These are phyloP conservation scores for Puccinia coronata DNA, from an alignment of 1,284 basidiomycete genomes.

Conservation along the genomic window DNA sequence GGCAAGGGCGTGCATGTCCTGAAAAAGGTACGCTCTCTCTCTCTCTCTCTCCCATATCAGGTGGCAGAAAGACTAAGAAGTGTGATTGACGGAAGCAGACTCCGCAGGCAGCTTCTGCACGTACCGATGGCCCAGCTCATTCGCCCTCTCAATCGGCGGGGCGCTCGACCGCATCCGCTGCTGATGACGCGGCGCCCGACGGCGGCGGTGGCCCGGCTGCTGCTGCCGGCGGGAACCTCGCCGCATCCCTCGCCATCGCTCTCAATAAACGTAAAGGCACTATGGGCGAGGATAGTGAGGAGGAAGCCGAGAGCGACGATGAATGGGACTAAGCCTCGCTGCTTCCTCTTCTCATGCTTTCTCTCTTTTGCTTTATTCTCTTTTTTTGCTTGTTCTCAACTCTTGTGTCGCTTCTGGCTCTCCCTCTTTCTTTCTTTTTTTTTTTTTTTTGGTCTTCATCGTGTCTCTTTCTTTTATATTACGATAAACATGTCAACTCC, in stretches of 20 bases:
- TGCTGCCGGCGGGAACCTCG: conserved; percentile 64
- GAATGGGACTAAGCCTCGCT: conserved; percentile 66
- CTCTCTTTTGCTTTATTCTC: background rate
- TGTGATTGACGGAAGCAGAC: background rate
- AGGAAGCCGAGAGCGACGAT: conserved; percentile 73
- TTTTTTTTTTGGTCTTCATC: too few relatives aligned
- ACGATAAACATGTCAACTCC: too few relatives aligned
- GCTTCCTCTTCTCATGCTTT: background rate
- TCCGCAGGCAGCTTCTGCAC: conserved; percentile 12
- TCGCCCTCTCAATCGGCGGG: conserved; percentile 27
- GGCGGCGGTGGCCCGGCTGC: too few relatives aligned
- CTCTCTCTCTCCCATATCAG: too few relatives aligned
- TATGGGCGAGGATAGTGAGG: conserved; percentile 83
- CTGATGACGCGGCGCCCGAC: too few relatives aligned
- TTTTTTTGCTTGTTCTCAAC: background rate
- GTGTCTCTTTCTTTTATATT: too few relatives aligned
- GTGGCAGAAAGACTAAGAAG: background rate
- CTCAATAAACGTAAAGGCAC: conserved; percentile 79
- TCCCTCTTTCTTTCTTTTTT: background rate
- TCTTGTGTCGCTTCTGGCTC: background rate
- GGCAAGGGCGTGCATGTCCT: conserved; percentile 72
- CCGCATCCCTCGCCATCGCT: conserved; percentile 69
- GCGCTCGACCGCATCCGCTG: conserved; percentile 3
- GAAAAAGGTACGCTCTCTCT: conserved; percentile 64
- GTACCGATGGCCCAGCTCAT: background rate